Base-by-base conservation (phyloP, 1,139 yeast genomes). In the Geotrichum bryndzae region DNA sequence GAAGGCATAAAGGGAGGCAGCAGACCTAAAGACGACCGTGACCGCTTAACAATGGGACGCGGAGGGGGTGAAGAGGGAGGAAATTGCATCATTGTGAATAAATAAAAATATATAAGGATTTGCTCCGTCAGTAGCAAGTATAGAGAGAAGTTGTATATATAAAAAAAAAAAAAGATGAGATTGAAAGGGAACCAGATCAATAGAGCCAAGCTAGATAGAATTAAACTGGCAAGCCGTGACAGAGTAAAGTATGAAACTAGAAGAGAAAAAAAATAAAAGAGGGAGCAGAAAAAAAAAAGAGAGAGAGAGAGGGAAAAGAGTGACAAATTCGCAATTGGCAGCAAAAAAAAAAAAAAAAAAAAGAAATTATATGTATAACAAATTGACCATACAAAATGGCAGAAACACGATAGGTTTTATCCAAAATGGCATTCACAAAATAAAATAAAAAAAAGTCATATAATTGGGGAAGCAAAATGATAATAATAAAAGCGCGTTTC, bases 1-100 rank as follows among this genome's bases (percentile, higher is more conserved):
- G 56, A 48, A 6, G 61, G 61, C 29, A 54, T 57, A 29, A 58
- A 58, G n/a, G 45, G 54, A 50, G 61, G 57, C 8, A 54, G 54
- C 13, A 56, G 27, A 27, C 58, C 58, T 11, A 23, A 46, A 15
- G 15, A 18, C n/a, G 46, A 41, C 4, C 46, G 46, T n/a, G 46
- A 41, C 15, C 46, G 46, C 46, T 41, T 41, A 6, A 41, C 46
- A 41, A 41, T 41, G 15, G 46, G 46, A 41, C 46, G 46, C 22
- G 29, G 22, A 15, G 66, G 66, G 22, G 66, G 66, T 13, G 66
- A 59, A 8, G 66, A 64, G 5, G 66, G 66, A n/a, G 65, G 65
- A 33, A 63, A 65, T 38, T 56, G 59, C 38, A 53, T 53, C 57
- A 57, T 57, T 23, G 6, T 15, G 41, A 22, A 15, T 31, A 13